A percentile compares a stretch with the other conserved stretches of the same genome.
These are phyloP conservation scores for Aspergillus sclerotiicarbonarius DNA, from an alignment of 495 filamentous ascomycete genomes.

Conservation along the genomic window DNA sequence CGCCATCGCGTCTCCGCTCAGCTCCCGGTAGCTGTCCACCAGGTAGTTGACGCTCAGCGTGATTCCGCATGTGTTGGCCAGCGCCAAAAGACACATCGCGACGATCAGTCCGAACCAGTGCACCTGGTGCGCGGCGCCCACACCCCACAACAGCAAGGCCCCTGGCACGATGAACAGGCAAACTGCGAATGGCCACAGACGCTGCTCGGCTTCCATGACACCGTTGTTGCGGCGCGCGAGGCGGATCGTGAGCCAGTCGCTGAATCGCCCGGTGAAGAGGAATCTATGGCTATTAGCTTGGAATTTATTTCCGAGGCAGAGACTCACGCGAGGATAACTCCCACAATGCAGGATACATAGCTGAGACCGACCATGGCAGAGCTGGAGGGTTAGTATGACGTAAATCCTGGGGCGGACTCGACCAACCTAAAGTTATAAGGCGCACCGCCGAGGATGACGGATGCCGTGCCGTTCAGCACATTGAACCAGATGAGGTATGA, in stretches of 20 bases:
- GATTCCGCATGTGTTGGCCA: constrained; percentile 57
- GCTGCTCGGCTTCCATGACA: constrained; percentile 60
- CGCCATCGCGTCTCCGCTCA: constrained; percentile 61
- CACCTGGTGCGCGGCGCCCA: constrained; percentile 59
- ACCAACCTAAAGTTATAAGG: constrained; percentile 57
- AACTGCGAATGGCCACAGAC: constrained; percentile 59
- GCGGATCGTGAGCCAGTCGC: constrained; percentile 57
- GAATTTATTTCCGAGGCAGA: too few species aligned
- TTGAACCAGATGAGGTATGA: constrained; percentile 65
- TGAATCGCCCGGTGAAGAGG: constrained; percentile 52
- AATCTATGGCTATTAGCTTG: constrained; percentile 26
- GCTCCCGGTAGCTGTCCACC: constrained; percentile 62
- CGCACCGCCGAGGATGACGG: constrained; percentile 52
- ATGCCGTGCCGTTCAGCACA: constrained; percentile 63
- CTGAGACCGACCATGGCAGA: constrained; percentile 62
- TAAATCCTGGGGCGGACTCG: neutral
- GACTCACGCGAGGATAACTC: constrained; percentile 48
- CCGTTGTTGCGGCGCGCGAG: constrained; percentile 61
- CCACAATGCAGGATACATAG: constrained; percentile 59
- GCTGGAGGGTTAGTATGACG: constrained; percentile 9
- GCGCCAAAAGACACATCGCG: constrained; percentile 58
- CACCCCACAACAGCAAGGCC: constrained; percentile 65
- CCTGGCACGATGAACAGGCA: constrained; percentile 55
- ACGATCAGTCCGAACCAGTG: constrained; percentile 64
- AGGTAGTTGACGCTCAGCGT: constrained; percentile 61